Conservation (phyloP, 2,329 filamentous ascomycete genomes). For the Elsinoe ampelina region DNA sequence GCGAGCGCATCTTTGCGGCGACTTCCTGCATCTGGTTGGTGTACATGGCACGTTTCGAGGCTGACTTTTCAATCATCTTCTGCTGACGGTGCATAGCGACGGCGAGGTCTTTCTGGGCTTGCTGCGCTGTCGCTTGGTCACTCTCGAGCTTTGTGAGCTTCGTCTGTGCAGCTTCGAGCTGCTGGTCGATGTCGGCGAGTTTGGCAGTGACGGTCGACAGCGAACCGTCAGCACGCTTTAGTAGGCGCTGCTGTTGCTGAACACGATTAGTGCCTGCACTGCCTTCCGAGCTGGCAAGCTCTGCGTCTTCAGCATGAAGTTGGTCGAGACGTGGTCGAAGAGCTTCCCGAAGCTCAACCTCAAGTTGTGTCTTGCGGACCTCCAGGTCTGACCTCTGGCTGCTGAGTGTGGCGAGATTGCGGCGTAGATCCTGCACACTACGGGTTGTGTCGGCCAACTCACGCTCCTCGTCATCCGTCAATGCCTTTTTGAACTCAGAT, state of each 20-base stretch:
- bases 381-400: constrained; percentile 68
- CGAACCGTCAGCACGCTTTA: constrained; percentile 65
- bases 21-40: constrained; percentile 70
- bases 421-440: constrained; percentile 63
- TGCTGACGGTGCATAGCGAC: constrained; percentile 74
- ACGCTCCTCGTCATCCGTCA: constrained; percentile 72
- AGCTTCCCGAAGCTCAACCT: constrained; percentile 83
- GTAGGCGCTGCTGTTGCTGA: constrained; percentile 69
- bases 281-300: constrained; percentile 42
- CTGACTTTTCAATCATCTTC: constrained; percentile 82
- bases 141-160: constrained; percentile 52
- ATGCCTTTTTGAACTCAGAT: constrained; percentile 84
- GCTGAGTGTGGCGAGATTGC: constrained; percentile 66
- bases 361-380: constrained; percentile 69
- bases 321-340: constrained; percentile 80
- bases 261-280: constrained; percentile 47
- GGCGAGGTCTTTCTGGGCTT: constrained; percentile 65
- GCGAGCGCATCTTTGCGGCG: constrained; percentile 78
- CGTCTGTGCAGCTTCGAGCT: constrained; percentile 52
- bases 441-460: constrained; percentile 63
- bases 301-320: constrained; percentile 65
- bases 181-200: constrained; percentile 63
- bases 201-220: constrained; percentile 59
- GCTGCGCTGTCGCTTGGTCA: constrained; percentile 53
- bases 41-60: constrained; percentile 76